These are phyloP conservation scores for Zygoascus meyerae DNA, from an alignment of 1,139 yeast genomes.

Conservation along the genomic window DNA sequence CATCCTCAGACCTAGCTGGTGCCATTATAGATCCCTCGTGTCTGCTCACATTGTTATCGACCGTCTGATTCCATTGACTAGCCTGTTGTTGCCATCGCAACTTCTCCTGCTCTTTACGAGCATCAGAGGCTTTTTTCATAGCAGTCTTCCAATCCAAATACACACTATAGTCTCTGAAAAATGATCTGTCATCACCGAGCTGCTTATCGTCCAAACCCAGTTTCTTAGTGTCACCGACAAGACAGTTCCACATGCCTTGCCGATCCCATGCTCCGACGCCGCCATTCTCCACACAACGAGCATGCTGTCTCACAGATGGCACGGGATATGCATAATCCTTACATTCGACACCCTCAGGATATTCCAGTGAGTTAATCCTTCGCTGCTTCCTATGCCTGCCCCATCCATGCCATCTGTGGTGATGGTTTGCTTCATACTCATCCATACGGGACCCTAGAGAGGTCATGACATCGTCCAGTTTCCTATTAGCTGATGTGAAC, in stretches of 20 bases:
- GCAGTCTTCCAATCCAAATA: constrained; percentile 61
- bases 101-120: constrained; percentile 24
- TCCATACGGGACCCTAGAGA: constrained; percentile 14
- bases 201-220: constrained; percentile 9
- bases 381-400: background rate
- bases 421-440: no score
- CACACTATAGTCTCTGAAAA: constrained; percentile 59
- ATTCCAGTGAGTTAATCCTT: no score
- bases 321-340: constrained; percentile 39
- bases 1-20: constrained; percentile 18
- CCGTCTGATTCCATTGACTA: background rate
- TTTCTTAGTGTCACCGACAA: constrained; percentile 38
- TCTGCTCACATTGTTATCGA: no score
- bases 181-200: constrained; percentile 23
- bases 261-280: constrained; percentile 78
- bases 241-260: constrained; percentile 78
- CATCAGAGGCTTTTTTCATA: constrained; percentile 43
- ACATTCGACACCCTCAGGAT: constrained; percentile 4
- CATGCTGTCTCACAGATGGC: constrained; percentile 58
- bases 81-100: constrained; percentile 12
- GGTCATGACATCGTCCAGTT: constrained; percentile 16
- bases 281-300: constrained; percentile 53
- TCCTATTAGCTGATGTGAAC: constrained; percentile 14
- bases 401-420: constrained; percentile 14
- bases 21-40: no score